Conservation (phyloP, 768 basidiomycete genomes). For the Termitomyces sp. region DNA sequence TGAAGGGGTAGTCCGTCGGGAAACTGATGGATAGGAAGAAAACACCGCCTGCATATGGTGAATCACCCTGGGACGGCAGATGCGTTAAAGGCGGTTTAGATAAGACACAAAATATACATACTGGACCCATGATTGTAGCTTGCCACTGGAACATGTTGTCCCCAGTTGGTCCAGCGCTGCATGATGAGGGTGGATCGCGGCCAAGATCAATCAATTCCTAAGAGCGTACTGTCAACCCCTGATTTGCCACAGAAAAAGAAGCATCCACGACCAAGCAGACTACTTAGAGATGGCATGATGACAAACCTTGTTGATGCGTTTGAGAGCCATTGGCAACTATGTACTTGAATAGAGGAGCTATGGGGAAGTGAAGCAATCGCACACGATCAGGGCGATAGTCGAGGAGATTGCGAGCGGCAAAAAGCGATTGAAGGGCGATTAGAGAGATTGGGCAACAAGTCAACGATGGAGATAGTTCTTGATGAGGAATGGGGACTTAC, state of each 20-base stretch:
- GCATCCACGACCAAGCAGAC: constrained; percentile 6
- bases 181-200: constrained; percentile 98
- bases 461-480: constrained; percentile 8
- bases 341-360: constrained; percentile 24
- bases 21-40: constrained; percentile 96
- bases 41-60: constrained; percentile 97
- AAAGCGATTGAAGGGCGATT: constrained; percentile 30
- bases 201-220: constrained; percentile 99
- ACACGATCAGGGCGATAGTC: constrained; percentile 33
- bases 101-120: constrained; percentile 36
- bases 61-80: constrained; percentile 65
- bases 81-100: constrained; percentile 21
- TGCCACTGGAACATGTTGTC: constrained; percentile 99
- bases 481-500: constrained; percentile 23
- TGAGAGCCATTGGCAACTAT: constrained; percentile 74
- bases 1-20: constrained; percentile 99
- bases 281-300: constrained; percentile 2
- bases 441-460: constrained; percentile 12
- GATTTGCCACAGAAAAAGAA: constrained; percentile 4
- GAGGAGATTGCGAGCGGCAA: constrained; percentile 14
- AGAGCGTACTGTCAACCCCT: constrained; percentile 17
- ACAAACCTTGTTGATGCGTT: constrained; percentile 97
- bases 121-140: constrained; percentile 99
- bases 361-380: constrained; percentile 30
- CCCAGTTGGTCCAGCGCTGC: constrained; percentile 96